These are phyloP conservation scores for Termitomyces sp. DNA, from an alignment of 768 basidiomycete genomes.

Conservation along the genomic window DNA sequence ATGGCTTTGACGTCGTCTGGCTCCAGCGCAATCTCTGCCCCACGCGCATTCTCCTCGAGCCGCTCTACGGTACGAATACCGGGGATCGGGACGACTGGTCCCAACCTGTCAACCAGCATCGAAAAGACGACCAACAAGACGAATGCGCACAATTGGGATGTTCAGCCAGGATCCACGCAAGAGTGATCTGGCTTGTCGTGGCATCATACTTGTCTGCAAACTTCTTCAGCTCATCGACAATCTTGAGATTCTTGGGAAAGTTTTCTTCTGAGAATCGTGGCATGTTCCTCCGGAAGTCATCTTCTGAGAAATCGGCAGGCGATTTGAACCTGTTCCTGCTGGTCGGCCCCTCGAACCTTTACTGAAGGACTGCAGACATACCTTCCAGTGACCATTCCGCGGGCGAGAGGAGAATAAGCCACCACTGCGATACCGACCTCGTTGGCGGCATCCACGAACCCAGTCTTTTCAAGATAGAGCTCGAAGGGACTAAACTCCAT, in stretches of 20 bases:
- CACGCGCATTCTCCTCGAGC: constrained; percentile 20
- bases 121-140: not conserved
- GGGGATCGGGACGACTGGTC: constrained; percentile 24
- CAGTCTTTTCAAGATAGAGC: constrained; percentile 39
- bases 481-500: constrained; percentile 42
- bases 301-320: constrained; percentile 1
- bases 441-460: constrained; percentile 31
- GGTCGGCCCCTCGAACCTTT: constrained; percentile 7
- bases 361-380: constrained; percentile 18
- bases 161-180: constrained; percentile 42
- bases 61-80: constrained; percentile 14
- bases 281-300: not conserved
- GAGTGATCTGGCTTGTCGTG: constrained; percentile 38
- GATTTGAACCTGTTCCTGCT: constrained; percentile 1
- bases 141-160: constrained; percentile 14
- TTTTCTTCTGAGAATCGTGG: constrained; percentile 32
- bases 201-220: constrained; percentile 31
- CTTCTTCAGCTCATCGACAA: constrained; percentile 28
- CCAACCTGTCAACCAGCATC: too few species aligned
- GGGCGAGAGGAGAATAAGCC: constrained; percentile 45
- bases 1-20: constrained; percentile 20
- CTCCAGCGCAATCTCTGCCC: constrained; percentile 14
- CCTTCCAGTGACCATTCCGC: constrained; percentile 45
- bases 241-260: constrained; percentile 35
- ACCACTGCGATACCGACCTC: constrained; percentile 43